Conservation (phyloP, 2,329 filamentous ascomycete genomes). For the Alternaria sp. region DNA sequence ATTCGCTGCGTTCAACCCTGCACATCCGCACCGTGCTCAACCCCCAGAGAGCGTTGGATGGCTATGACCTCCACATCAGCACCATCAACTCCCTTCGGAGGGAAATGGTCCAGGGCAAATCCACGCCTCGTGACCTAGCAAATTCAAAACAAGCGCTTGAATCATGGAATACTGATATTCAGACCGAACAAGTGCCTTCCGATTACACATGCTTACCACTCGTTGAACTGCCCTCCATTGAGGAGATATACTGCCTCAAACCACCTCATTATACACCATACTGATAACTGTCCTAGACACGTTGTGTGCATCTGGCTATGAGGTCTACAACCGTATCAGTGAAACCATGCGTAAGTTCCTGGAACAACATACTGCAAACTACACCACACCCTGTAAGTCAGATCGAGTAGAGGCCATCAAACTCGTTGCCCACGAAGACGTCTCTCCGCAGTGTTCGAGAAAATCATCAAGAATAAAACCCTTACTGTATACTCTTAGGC, state of each 20-base stretch:
- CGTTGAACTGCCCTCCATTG: not conserved
- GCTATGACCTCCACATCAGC: conserved; percentile 14
- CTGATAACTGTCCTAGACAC: conserved; percentile 2
- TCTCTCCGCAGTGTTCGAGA: conserved; percentile 9
- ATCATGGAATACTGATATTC: conserved; percentile 15
- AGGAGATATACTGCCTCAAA: conserved; percentile 5
- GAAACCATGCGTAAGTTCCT: conserved; percentile 14
- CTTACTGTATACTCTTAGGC: conserved; percentile 24
- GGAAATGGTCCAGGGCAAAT: conserved; percentile 10
- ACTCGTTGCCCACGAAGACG: not conserved
- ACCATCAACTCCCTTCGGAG: conserved; percentile 17
- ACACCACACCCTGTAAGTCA: conserved; percentile 14
- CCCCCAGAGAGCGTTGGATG: conserved; percentile 9
- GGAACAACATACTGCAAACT: conserved; percentile 12
- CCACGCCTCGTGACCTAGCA: conserved; percentile 11
- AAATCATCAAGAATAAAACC: conserved; percentile 13
- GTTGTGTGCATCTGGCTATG: conserved; percentile 15
- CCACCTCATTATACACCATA: not conserved
- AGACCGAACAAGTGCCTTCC: conserved; percentile 15
- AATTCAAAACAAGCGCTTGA: conserved; percentile 11
- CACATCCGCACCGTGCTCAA: conserved; percentile 15
- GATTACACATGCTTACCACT: conserved; percentile 16
- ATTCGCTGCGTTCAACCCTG: not conserved
- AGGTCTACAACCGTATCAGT: conserved; percentile 15
- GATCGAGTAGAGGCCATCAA: not conserved